Evolutionary conservation across 352 stramenopile species (phyloP), one percentile per base, ranked within the genome.

Genomic region (Detonula confervacea): DNA sequence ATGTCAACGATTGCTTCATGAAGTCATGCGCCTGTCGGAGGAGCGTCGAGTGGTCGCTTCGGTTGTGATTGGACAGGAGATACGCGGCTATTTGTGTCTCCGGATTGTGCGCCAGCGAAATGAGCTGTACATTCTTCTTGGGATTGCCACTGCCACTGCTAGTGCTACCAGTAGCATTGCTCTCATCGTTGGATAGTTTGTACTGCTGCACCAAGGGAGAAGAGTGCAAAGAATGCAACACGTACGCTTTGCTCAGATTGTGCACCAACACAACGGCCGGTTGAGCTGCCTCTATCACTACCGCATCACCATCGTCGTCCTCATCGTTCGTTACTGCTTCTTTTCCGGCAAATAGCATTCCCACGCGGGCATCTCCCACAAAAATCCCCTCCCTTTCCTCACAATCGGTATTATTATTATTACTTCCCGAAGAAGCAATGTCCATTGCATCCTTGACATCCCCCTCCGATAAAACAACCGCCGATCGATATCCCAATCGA

Each of bases 51-150:
- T 76, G 63, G 12, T 74, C 51, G 42, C 69, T 59, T 25, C 71
- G 52, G 20, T 81, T 39, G 5, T 63, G 24, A 30, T 80, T 22
- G 20, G 44, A 35, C 22, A 70, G 27, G 11, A 75, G 27, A 60
- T 71, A 74, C 18, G 74, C 67, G 18, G 81, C 73, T 9, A 83
- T 70, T 63, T 91, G 86, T 12, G 84, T 84, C 71, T 93, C 88
- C 4, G 88, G 88, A 80, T 93, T 93, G 71, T 93, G 88, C n/a
- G 87, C 42, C 70, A 87, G 62, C 4, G 69, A 80, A 44, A 88
- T 60, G 52, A 86, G 61, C 51, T 73, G 0, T 39, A 84, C 29
- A 33, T 68, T 73, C 3, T 30, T 59, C 27, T 25, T 33, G 14
- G 44, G 0, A 1, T 20, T 16, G 6, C 18, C 20, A 2, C 56